Conservation (phyloP, 257 asterid genomes). For the Fraxinus anomala region DNA sequence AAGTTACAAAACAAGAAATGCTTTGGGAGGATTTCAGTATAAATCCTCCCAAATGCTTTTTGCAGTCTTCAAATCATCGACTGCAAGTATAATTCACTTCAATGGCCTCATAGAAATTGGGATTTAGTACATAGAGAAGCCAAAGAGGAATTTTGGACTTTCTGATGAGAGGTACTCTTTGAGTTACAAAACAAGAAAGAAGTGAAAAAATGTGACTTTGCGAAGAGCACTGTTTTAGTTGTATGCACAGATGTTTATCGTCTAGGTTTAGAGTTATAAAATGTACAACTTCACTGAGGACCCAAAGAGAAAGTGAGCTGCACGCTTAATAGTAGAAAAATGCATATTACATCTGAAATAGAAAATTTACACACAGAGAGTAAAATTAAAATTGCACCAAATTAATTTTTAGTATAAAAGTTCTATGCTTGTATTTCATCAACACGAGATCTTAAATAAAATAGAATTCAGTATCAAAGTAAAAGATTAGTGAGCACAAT, state of each 20-base stretch:
- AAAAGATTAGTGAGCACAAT: neutral
- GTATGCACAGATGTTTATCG: neutral
- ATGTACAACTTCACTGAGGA: neutral
- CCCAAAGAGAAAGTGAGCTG: neutral
- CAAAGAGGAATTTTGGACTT: neutral
- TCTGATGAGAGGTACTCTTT: neutral
- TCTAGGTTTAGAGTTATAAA: neutral
- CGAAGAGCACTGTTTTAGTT: neutral
- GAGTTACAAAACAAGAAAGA: neutral
- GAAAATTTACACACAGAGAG: neutral
- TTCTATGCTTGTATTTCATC: neutral
- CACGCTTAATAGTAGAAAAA: neutral
- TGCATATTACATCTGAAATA: neutral
- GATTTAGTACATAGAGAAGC: neutral
- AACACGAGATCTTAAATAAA: neutral
- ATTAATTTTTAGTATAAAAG: neutral
- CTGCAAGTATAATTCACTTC: neutral
- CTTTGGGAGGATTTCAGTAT: no score
- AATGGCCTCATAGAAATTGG: neutral
- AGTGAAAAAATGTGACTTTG: neutral
- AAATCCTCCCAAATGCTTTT: neutral
- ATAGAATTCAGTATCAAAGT: neutral
- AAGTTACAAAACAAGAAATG: neutral
- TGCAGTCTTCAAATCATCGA: neutral
- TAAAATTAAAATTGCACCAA: neutral